Conservation (phyloP, 345 rosid genomes). For the Aurinia saxatilis region DNA sequence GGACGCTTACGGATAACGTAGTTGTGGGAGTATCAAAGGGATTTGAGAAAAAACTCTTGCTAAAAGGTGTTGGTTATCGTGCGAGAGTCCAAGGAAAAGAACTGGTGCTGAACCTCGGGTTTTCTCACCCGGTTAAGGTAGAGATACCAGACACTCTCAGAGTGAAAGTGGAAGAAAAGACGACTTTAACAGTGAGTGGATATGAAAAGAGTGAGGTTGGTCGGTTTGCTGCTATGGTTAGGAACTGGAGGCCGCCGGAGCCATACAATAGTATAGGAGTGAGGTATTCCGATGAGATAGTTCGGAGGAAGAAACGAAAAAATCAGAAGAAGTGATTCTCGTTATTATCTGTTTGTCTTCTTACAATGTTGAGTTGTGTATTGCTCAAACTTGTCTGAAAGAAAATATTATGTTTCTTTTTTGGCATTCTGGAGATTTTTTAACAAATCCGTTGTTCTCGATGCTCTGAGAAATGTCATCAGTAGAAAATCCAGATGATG, state of each 20-base stretch:
- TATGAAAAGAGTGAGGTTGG: constrained; percentile 66
- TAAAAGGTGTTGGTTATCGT: constrained; percentile 92
- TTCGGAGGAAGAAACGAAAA: constrained; percentile 85
- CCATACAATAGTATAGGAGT: constrained; percentile 98
- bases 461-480: too few relatives aligned
- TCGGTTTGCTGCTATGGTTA: constrained; percentile 74
- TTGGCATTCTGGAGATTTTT: too few relatives aligned
- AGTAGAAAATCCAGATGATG: too few relatives aligned
- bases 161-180: constrained; percentile 86
- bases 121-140: constrained; percentile 92
- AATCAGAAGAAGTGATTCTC: constrained; percentile 73
- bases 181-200: constrained; percentile 66
- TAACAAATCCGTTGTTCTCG: too few relatives aligned
- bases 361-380: background rate
- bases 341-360: background rate
- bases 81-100: constrained; percentile 73
- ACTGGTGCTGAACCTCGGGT: constrained; percentile 76
- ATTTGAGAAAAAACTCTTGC: constrained; percentile 81
- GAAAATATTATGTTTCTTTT: constrained; percentile 3
- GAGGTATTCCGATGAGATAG: constrained; percentile 71
- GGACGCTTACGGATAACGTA: constrained; percentile 95
- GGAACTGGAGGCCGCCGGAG: constrained; percentile 97
- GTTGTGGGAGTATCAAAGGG: constrained; percentile 92
- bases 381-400: constrained; percentile 4
- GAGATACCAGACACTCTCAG: constrained; percentile 55